Evolutionary conservation across 352 stramenopile genomes (phyloP), one percentile per base, ranked within the genome.

Genomic region (Phytophthora kernoviae): DNA sequence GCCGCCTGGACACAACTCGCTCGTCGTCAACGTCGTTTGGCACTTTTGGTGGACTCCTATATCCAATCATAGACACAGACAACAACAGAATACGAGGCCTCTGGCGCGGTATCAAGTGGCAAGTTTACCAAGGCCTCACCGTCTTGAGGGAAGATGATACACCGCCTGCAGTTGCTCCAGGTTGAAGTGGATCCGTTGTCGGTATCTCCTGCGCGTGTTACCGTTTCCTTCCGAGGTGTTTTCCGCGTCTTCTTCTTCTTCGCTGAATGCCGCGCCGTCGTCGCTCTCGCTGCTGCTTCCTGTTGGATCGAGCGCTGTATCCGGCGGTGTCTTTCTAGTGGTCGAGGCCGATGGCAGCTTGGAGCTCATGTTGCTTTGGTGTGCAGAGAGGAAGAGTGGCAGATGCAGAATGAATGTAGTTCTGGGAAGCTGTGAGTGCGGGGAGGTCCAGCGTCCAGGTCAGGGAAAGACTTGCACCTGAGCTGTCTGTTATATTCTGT

Each of bases 121-220:
- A n/a, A n/a, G n/a, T n/a, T n/a, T n/a, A 17, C n/a, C 15, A 43
- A 10, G 1, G 7, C 32, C 75, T 70, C 50, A 89, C 81, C 68
- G 62, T 75, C 71, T 88, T 88, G 36, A 93, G 67, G 84, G 84
- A 46, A 91, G 62, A 62, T 91, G 81, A 49, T 88, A 93, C 24
- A 86, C 73, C 2, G 71, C 47, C 67, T 90, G 77, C 9, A 93
- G 71, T 22, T 87, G 58, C 10, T 70, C 37, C 30, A 92, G 65
- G 11, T 68, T 42, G 27, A 92, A 88, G 65, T 92, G 75, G 39
- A 88, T 57, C 2, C 81, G 75, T 0, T 52, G 68, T 39, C 77
- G 73, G 0, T 48, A 42, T 26, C 53, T 53, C 42, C 27, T 37
- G 18, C 14, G n/a, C 21, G 11, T 33, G 3, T 10, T 8, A 10